phyloP scores from a whole-genome alignment of 768 basidiomycete species.

The Macrolepiota fuliginosa region DNA sequence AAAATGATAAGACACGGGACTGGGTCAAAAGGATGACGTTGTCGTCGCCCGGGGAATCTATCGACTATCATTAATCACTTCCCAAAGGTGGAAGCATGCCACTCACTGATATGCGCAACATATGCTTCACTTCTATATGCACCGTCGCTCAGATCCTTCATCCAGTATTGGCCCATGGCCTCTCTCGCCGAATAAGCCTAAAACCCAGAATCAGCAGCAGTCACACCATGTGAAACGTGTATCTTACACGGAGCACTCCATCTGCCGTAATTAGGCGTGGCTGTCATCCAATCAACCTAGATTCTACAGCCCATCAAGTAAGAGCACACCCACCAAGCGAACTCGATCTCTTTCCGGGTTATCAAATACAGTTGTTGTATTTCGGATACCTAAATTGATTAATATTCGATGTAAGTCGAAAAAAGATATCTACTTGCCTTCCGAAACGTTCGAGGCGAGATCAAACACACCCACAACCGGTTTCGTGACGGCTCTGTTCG shows the following conservation, averaged over 20 bases:
- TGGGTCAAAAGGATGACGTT: constrained; percentile 79
- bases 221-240: background rate
- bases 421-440: constrained; percentile 51
- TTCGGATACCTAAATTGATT: constrained; percentile 73
- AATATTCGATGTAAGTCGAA: background rate
- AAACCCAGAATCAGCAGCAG: background rate
- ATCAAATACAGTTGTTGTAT: constrained; percentile 98
- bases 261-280: constrained; percentile 87
- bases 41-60: constrained; percentile 78
- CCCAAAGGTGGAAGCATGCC: background rate
- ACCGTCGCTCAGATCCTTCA: constrained; percentile 91
- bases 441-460: constrained; percentile 90
- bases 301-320: background rate
- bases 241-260: constrained; percentile 78
- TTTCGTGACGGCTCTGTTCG: constrained; percentile 82
- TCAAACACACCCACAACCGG: constrained; percentile 97
- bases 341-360: constrained; percentile 85
- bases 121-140: constrained; percentile 81
- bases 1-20: constrained; percentile 76
- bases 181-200: constrained; percentile 90
- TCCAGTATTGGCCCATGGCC: constrained; percentile 94
- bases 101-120: constrained; percentile 87
- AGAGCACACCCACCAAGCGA: constrained; percentile 54
- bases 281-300: constrained; percentile 29
- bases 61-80: background rate